phyloP scores from a whole-genome alignment of 495 filamentous ascomycete species.

The Hypoxylon lenormandii region DNA sequence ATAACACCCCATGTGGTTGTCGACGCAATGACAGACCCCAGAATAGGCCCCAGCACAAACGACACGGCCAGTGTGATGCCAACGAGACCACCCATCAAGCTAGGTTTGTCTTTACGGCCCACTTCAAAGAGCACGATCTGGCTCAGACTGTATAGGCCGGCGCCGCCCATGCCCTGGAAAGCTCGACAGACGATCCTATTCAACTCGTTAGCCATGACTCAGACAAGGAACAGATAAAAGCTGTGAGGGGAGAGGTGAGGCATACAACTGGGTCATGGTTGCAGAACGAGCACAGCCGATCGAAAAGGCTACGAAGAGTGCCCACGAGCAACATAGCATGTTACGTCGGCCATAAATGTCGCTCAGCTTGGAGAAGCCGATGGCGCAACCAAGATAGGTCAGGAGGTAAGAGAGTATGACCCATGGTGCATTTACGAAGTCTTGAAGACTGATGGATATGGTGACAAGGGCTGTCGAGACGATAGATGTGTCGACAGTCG shows the following conservation, averaged over 20 bases:
- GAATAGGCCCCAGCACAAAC: conserved; percentile 70
- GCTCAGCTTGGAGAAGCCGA: conserved; percentile 70
- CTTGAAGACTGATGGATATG: conserved; percentile 66
- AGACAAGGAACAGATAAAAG: background rate
- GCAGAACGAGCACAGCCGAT: conserved; percentile 67
- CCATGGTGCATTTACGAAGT: conserved; percentile 69
- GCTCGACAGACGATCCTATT: conserved; percentile 68
- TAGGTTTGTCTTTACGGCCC: conserved; percentile 61
- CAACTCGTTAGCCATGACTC: background rate
- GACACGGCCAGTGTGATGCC: conserved; percentile 61
- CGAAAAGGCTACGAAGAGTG: conserved; percentile 67
- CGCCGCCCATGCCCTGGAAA: conserved; percentile 72
- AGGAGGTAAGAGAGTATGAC: conserved; percentile 70
- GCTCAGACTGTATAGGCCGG: conserved; percentile 68
- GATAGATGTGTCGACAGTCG: conserved; percentile 72
- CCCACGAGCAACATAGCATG: conserved; percentile 61
- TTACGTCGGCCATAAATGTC: conserved; percentile 70
- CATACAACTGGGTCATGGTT: conserved; percentile 67
- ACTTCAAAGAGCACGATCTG: conserved; percentile 68
- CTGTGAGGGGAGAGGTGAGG: background rate
- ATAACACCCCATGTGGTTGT: conserved; percentile 73
- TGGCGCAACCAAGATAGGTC: conserved; percentile 70
- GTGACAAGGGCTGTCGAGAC: conserved; percentile 72
- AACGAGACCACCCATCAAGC: conserved; percentile 59
- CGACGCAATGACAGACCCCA: conserved; percentile 76